phyloP scores from a whole-genome alignment of 345 rosid genomes.

The Citrus maxima region DNA sequence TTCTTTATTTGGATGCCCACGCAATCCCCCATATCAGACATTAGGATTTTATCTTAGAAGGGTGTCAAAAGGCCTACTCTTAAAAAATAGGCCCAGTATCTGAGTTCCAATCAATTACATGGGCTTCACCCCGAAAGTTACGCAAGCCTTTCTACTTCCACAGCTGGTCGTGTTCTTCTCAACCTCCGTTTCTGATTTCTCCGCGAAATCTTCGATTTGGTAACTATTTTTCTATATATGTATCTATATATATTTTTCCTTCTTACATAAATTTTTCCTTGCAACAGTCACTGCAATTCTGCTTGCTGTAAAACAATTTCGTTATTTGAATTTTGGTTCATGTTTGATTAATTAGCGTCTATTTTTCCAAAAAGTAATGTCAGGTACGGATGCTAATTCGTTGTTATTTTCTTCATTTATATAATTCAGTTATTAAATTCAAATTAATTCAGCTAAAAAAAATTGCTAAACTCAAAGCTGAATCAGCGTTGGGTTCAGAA shows the following conservation, averaged over 20 bases:
- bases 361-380: neutral
- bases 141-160: neutral
- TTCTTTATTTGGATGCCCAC: too few species aligned
- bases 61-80: too few species aligned
- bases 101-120: too few species aligned
- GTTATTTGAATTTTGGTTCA: neutral
- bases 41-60: too few species aligned
- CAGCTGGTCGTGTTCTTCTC: neutral
- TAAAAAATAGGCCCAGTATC: too few species aligned
- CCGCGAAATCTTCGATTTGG: slow-evolving; percentile 8
- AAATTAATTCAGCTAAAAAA: neutral
- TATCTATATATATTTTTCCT: too few species aligned
- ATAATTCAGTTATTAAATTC: neutral
- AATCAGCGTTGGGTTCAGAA: neutral
- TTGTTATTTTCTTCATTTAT: neutral
- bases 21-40: fast-evolving
- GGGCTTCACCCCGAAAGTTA: neutral
- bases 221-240: neutral
- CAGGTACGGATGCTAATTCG: neutral
- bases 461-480: neutral
- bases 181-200: neutral
- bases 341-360: neutral
- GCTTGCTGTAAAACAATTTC: neutral
- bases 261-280: neutral
- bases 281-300: neutral